These are phyloP conservation scores for Sclerotinia sclerotiorum DNA, from an alignment of 2,329 filamentous ascomycete species.

Conservation along the genomic window DNA sequence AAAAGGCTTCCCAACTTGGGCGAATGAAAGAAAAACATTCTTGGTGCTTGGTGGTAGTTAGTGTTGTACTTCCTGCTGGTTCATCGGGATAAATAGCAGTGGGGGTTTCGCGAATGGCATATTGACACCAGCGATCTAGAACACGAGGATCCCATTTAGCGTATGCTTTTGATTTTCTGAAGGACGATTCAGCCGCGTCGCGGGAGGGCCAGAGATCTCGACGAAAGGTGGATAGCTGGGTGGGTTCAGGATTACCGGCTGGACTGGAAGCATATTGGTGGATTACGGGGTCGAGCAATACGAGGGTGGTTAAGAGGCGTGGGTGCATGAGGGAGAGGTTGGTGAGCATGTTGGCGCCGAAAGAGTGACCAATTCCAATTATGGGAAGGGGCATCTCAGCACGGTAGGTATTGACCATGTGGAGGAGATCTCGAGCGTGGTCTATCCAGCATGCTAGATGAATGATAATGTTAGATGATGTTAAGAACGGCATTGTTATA, in stretches of 20 bases:
- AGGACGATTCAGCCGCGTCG: slow-evolving; percentile 63
- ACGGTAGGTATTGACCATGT: slow-evolving; percentile 81
- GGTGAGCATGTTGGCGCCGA: slow-evolving; percentile 73
- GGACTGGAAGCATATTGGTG: slow-evolving; percentile 48
- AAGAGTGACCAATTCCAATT: slow-evolving; percentile 82
- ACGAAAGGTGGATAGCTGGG: slow-evolving; percentile 65
- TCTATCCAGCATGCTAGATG: slow-evolving; percentile 72
- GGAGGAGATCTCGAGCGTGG: slow-evolving; percentile 76
- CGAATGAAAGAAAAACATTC: slow-evolving; percentile 79
- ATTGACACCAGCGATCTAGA: slow-evolving; percentile 67
- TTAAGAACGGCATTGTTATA: neutral
- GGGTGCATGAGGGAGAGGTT: slow-evolving; percentile 76
- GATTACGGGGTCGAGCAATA: slow-evolving; percentile 86
- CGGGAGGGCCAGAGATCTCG: slow-evolving; percentile 82
- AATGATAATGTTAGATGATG: slow-evolving; percentile 40
- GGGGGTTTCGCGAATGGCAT: slow-evolving; percentile 74
- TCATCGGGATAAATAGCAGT: slow-evolving; percentile 56
- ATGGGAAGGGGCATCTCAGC: slow-evolving; percentile 74
- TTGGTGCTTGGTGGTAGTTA: slow-evolving; percentile 82
- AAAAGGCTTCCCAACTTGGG: slow-evolving; percentile 50
- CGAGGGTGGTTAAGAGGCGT: slow-evolving; percentile 70
- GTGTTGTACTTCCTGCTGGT: slow-evolving; percentile 56
- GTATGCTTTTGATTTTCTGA: slow-evolving; percentile 74
- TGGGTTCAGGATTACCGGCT: slow-evolving; percentile 44
- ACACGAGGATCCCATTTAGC: slow-evolving; percentile 78